Conservation (phyloP, 306 rosid genomes). For the Rosa multiflora region DNA sequence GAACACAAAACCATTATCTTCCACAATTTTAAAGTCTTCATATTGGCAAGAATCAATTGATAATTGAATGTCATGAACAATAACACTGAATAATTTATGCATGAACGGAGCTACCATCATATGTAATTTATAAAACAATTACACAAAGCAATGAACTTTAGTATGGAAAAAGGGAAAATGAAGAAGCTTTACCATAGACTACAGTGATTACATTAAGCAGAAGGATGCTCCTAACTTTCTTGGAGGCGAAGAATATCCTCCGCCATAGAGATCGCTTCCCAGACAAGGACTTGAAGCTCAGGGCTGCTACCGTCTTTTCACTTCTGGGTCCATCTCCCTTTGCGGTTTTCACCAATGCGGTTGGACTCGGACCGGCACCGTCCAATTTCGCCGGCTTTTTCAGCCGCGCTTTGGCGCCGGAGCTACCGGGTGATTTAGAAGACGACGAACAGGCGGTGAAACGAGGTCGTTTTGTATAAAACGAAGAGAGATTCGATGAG, state of each 20-base stretch:
- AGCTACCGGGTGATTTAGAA: slow-evolving; percentile 19
- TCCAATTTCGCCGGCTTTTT: slow-evolving; percentile 21
- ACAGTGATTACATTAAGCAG: slow-evolving; percentile 59
- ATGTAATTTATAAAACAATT: too few relatives aligned
- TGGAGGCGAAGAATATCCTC: slow-evolving; percentile 53
- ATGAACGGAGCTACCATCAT: too few relatives aligned
- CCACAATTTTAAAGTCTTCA: neutral
- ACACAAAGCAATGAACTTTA: too few relatives aligned
- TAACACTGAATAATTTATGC: too few relatives aligned
- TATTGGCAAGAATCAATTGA: too few relatives aligned
- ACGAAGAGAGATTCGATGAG: slow-evolving; percentile 15
- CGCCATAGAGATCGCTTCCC: slow-evolving; percentile 44
- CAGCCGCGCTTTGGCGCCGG: slow-evolving; percentile 16
- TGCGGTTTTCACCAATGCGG: neutral
- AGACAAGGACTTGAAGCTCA: slow-evolving; percentile 37
- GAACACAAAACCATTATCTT: too few relatives aligned
- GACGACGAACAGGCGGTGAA: slow-evolving; percentile 22
- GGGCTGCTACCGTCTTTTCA: neutral
- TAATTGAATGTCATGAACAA: too few relatives aligned
- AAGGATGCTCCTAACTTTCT: slow-evolving; percentile 61
- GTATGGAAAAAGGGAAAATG: neutral
- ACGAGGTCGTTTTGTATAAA: slow-evolving; percentile 35
- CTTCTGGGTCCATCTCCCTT: neutral
- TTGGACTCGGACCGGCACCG: slow-evolving; percentile 16
- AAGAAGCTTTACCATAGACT: slow-evolving; percentile 45